These are phyloP conservation scores for Rubus parviflorus DNA, from an alignment of 306 rosid genomes.

Conservation along the genomic window DNA sequence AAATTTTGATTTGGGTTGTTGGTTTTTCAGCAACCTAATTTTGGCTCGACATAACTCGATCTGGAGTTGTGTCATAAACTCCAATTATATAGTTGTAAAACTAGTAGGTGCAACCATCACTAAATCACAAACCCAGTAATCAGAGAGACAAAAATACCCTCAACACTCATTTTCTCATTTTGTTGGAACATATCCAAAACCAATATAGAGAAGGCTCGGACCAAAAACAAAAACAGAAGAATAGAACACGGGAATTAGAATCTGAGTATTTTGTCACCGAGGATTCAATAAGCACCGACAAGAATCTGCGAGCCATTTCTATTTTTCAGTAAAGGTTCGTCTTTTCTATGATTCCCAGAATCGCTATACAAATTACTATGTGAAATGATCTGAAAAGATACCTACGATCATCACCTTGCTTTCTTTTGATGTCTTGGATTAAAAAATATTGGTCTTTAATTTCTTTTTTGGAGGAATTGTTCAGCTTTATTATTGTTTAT, in stretches of 20 bases:
- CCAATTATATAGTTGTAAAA: not conserved
- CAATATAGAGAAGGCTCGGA: not conserved
- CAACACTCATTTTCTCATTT: not conserved
- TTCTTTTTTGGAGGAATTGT: not conserved
- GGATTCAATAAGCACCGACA: not conserved
- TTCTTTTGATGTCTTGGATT: constrained; percentile 6
- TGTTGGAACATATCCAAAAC: not conserved
- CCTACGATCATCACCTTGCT: not conserved
- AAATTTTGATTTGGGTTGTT: not conserved
- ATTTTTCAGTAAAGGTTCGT: constrained; percentile 1
- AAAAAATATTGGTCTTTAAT: constrained; percentile 6
- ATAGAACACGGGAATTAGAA: not conserved
- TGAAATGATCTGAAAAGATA: not conserved
- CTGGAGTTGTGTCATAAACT: not conserved
- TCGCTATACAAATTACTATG: not conserved
- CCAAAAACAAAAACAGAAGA: not conserved
- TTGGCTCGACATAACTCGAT: not conserved
- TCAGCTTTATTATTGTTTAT: not conserved
- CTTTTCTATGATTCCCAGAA: constrained; percentile 3
- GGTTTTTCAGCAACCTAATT: not conserved
- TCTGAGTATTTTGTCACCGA: constrained; percentile 13
- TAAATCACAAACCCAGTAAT: not conserved
- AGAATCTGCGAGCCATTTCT: constrained; percentile 1
- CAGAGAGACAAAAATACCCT: not conserved
- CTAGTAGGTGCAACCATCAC: not conserved